A percentile compares a stretch with the other conserved stretches of the same genome.
These are phyloP conservation scores for Dichotomocladium elegans DNA, from an alignment of 371 early-diverging fungal species.

Conservation along the genomic window DNA sequence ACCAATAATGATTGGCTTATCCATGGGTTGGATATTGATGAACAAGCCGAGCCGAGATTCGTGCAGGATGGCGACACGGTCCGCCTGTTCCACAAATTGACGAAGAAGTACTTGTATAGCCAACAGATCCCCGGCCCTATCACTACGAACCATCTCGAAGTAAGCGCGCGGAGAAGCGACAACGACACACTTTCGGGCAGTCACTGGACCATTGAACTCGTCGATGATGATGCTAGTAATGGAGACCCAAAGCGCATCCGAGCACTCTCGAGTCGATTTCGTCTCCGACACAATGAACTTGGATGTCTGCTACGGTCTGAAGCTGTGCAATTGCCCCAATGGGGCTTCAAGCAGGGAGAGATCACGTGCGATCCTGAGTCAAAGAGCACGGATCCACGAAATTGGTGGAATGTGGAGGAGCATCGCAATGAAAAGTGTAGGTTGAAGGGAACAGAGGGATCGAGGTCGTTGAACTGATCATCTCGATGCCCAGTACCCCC, in stretches of 20 bases:
- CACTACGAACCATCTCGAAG: conserved; percentile 81
- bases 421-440: conserved; percentile 68
- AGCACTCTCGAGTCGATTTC: conserved; percentile 85
- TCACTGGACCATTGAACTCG: conserved; percentile 87
- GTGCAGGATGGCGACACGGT: conserved; percentile 78
- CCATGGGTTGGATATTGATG: background rate
- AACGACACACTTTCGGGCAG: conserved; percentile 75
- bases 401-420: conserved; percentile 96
- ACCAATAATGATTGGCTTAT: conserved; percentile 94
- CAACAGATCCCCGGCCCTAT: conserved; percentile 82
- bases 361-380: conserved; percentile 79
- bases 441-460: background rate
- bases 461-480: background rate
- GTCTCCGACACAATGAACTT: conserved; percentile 71
- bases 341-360: conserved; percentile 98
- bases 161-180: conserved; percentile 68
- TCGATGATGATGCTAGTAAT: conserved; percentile 51
- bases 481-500: conserved; percentile 42
- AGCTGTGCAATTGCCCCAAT: conserved; percentile 84
- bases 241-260: conserved; percentile 35
- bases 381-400: conserved; percentile 44
- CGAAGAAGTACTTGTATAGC: conserved; percentile 78
- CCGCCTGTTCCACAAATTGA: conserved; percentile 73
- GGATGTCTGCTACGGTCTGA: conserved; percentile 80
- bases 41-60: conserved; percentile 26